Percentiles rank a stretch among this genome's conserved stretches.
phyloP scores from a whole-genome alignment of 2,329 filamentous ascomycete species.

The Talaromyces sp. region DNA sequence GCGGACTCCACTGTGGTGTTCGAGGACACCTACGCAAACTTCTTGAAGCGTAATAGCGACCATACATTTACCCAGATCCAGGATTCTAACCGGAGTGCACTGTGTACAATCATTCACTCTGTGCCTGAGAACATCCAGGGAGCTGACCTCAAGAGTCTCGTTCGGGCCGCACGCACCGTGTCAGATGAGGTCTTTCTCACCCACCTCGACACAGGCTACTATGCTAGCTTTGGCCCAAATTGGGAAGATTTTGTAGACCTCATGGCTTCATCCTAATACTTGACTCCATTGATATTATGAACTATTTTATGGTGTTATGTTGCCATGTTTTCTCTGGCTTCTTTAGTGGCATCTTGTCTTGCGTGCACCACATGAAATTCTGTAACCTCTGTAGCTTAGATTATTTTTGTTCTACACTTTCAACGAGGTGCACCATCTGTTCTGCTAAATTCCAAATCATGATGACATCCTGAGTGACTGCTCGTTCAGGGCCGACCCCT shows the following conservation, averaged over 20 bases:
- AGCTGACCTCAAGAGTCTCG: constrained; percentile 24
- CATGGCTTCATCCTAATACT: neutral
- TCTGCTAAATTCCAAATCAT: neutral
- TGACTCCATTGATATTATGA: neutral
- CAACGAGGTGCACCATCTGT: neutral
- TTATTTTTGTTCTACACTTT: neutral
- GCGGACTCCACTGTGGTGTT: constrained; percentile 44
- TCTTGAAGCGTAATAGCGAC: constrained; percentile 26
- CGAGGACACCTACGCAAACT: constrained; percentile 37
- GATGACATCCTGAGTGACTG: neutral
- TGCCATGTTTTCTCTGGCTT: neutral
- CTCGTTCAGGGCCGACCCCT: neutral
- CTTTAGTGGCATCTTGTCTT: neutral
- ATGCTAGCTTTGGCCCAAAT: constrained; percentile 32
- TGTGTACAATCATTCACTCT: constrained; percentile 34
- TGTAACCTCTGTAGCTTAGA: neutral
- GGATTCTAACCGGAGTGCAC: constrained; percentile 24
- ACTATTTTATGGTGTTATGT: neutral
- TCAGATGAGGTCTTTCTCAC: constrained; percentile 38
- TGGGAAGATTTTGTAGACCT: constrained; percentile 33
- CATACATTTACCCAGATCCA: constrained; percentile 27
- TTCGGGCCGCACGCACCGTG: constrained; percentile 28
- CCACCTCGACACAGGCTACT: constrained; percentile 33
- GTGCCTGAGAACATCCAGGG: constrained; percentile 27
- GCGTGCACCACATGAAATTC: neutral